Evolutionary conservation across 352 stramenopile genomes (phyloP), one percentile per base, ranked within the genome.

Genomic region (Phytophthora sansomeana): DNA sequence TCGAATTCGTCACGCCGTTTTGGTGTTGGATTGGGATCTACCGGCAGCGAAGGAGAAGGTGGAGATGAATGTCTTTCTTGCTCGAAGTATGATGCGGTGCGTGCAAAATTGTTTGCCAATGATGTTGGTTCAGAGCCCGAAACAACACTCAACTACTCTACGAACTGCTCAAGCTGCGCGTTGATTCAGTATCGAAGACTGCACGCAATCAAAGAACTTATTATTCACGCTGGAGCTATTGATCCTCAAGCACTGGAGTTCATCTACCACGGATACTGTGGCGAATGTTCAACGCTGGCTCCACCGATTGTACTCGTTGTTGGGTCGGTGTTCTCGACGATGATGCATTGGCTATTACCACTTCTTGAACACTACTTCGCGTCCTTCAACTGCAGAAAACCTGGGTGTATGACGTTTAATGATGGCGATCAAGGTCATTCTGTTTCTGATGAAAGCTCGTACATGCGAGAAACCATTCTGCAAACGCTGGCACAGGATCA

Each of bases 211-310:
- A 28, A 51, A 43, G 46, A 67, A 5, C 56, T 66, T 3, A 48
- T 75, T 17, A 5, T 24, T 30, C 53, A 62, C 8, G 43, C 19
- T 4, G 47, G 33, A 6, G 8, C 13, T 28, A 49, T 64, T 6
- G 11, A 41, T 0, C 19, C 53, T 0, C 35, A 58, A 21, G 33
- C 54, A 17, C 42, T 74, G 24, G 59, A 66, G 52, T 5, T 78
- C 11, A 58, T 80, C 17, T 80, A 78, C 42, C 60, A 67, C n/a
- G 69, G 57, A 11, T 56, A 74, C 46, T 81, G 75, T 28, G 38
- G 58, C 2, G 19, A 32, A 3, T 81, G 69, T 46, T 52, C 47
- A 26, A 44, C 28, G 0, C 17, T 60, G 16, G 46, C 50, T 21
- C 54, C 57, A 5, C 58, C 75, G 9, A 55, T 81, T 30, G 14